Evolutionary conservation across 2,329 filamentous ascomycete species (phyloP), one percentile per base, ranked within the genome.

Genomic region (Calonectria leucothoes): DNA sequence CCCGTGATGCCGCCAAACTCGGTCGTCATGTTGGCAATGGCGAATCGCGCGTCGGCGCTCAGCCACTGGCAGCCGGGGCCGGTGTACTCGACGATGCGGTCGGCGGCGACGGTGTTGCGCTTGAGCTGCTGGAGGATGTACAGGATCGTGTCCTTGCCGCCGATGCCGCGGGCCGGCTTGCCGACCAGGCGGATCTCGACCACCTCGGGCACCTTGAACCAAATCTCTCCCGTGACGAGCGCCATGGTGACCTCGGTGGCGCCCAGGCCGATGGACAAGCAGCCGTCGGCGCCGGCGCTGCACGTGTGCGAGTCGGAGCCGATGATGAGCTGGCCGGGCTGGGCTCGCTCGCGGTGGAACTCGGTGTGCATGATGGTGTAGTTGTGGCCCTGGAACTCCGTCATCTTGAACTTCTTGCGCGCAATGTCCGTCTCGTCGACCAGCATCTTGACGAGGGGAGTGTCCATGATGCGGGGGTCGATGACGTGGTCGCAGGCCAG

Each of bases 401-500:
- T 87, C 83, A 88, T 83, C 74, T 86, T 87, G 77, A 86, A 87
- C 15, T 82, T 81, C 11, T 80, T 69, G 66, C 83, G 81, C 3
- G 85, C 85, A 59, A 76, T 79, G 57, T 87, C 85, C 4, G 80
- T 79, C 7, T 80, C 75, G 1, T 83, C 80, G 6, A 87, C 82
- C n/a, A 88, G 79, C 15, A 73, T 77, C 70, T 83, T 78, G 39
- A 85, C 80, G 35, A 81, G 76, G 0, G 86, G 85, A 0, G 77
- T 72, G 17, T 84, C 72, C n/a, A 83, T 82, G 10, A 85, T 77
- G 1, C 86, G 81, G 2, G 87, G 87, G 66, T 89, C 86, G 5
- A 88, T 86, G 5, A 86, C 82, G 73, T 89, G 87, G 75, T 89
- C 88, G 2, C 85, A 85, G 0, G 87, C 87, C 7, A 89, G 82